Base-by-base conservation (phyloP, 2,329 filamentous ascomycete species). In the Aspergillus sp. region DNA sequence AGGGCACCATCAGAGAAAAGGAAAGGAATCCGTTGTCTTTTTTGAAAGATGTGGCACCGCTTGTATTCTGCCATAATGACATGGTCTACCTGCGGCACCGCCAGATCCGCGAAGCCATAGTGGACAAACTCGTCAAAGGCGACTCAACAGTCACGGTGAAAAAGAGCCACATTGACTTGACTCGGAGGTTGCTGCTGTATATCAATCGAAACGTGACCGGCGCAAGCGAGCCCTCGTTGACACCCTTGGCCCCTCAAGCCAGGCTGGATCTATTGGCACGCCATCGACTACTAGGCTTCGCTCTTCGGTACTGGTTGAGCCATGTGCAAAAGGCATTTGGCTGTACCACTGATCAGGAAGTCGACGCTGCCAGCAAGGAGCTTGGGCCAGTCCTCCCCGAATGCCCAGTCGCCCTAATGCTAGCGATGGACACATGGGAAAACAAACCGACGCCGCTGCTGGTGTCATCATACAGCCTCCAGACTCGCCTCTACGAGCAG, bases 401-500 rank as follows among this genome's bases (percentile, higher is more conserved):
- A 5, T 68, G 65, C 2, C 67, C 70, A 0, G 62, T 65, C 3
- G 52, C 78, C 12, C 55, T 72, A 2, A 56, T 77, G 6, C 59
- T 79, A 0, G 72, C 78, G 49, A 70, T 70, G 47, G 61, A 71
- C 5, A 64, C 71, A 44, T 79, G 74, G 73, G 65, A 70, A 27
- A 58, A 58, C 38, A 49, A 53, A n/a, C 48, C 63, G 2, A 60
- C 56, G 2, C 66, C 67, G 1, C 49, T 56, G 5, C 49, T 64
- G 34, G 32, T 66, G 11, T 44, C 49, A 3, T 56, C 58, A 43
- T 54, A 63, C 36, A 56, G 51, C 4, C 56, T 53, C 5, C 47
- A 62, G 13, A 63, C 57, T 10, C 56, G 53, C 31, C 37, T 69
- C 26, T 65, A 56, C 40, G 60, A 58, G 27, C 55, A 61, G 6